These are phyloP conservation scores for Phoma sp. DNA, from an alignment of 2,329 filamentous ascomycete species.

Conservation along the genomic window DNA sequence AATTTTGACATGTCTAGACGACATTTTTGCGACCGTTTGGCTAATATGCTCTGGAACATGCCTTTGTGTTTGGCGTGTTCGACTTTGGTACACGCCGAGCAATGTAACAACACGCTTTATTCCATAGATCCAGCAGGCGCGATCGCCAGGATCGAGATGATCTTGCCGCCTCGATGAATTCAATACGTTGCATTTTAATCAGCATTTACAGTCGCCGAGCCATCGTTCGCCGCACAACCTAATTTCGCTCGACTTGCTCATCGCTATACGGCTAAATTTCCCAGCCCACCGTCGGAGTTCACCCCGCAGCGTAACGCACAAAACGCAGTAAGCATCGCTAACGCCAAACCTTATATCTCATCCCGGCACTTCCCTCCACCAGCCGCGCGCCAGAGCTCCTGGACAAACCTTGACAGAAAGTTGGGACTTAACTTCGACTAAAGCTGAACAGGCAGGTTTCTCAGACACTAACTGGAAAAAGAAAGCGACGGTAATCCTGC, in stretches of 20 bases:
- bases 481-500: conserved; percentile 3
- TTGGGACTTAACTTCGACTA: neutral
- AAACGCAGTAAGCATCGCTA: neutral
- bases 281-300: neutral
- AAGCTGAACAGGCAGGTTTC: conserved; percentile 1
- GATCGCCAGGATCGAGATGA: neutral
- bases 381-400: conserved; percentile 6
- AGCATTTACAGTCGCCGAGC: too few species aligned
- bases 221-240: neutral
- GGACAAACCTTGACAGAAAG: neutral
- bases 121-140: too few species aligned
- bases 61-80: neutral
- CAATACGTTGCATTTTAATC: too few species aligned
- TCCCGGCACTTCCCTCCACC: conserved; percentile 1
- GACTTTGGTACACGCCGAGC: neutral
- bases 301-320: conserved; percentile 3
- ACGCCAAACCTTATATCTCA: conserved; percentile 4
- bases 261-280: neutral
- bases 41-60: conserved; percentile 20
- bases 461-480: neutral
- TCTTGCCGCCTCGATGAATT: too few species aligned
- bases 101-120: neutral
- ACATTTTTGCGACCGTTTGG: conserved; percentile 8
- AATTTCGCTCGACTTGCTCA: conserved; percentile 3
- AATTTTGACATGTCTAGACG: conserved; percentile 9